A percentile compares a stretch with the other conserved stretches of the same genome.
phyloP scores from a whole-genome alignment of 2,329 filamentous ascomycete species.

The Pyrenophora graminea region DNA sequence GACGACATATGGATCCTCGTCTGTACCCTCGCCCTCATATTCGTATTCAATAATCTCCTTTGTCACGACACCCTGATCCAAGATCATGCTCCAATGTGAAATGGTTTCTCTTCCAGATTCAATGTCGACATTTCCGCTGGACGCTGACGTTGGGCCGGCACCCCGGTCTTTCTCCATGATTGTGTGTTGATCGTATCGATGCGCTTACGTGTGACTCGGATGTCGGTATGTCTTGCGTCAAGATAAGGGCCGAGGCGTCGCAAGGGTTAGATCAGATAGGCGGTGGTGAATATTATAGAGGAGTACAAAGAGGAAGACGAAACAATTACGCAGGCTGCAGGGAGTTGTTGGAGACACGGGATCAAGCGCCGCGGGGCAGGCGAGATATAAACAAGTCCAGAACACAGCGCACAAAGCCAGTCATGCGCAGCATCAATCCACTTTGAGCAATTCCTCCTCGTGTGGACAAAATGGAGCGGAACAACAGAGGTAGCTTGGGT shows the following conservation, averaged over 20 bases:
- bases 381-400: constrained; percentile 19
- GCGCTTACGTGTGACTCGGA: not conserved
- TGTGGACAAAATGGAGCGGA: constrained; percentile 8
- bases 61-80: constrained; percentile 45
- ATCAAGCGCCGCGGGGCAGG: constrained; percentile 9
- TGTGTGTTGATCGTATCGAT: not conserved
- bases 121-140: constrained; percentile 25
- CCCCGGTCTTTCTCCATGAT: constrained; percentile 25
- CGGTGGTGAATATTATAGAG: constrained; percentile 5
- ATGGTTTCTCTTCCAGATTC: constrained; percentile 44
- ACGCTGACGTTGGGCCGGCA: constrained; percentile 14
- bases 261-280: too few relatives aligned
- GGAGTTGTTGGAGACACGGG: constrained; percentile 1
- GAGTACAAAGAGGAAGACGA: not conserved
- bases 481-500: not conserved
- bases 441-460: not conserved
- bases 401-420: not conserved
- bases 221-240: not conserved
- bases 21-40: constrained; percentile 50
- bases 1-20: constrained; percentile 52
- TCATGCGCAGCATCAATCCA: not conserved
- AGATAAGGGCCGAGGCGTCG: not conserved
- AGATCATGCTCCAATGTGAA: constrained; percentile 43
- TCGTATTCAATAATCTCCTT: constrained; percentile 45
- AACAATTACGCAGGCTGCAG: constrained; percentile 3